Percentiles rank a stretch among this genome's conserved stretches.
These are phyloP conservation scores for Hypoxylon trugodes DNA, from an alignment of 495 filamentous ascomycete genomes.

Conservation along the genomic window DNA sequence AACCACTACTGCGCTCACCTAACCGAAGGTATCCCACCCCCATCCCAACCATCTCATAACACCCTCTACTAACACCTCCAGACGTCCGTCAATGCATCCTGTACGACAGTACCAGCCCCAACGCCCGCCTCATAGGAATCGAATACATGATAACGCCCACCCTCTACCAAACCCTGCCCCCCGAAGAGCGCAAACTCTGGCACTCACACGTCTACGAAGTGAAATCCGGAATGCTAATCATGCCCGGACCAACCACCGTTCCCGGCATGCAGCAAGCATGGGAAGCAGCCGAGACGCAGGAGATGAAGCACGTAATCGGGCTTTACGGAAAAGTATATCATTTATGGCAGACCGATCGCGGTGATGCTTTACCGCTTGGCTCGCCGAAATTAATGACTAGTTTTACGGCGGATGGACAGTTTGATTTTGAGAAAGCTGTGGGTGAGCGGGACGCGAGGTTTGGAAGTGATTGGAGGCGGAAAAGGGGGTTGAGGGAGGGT, in stretches of 20 bases:
- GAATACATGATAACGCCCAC: slow-evolving; percentile 90
- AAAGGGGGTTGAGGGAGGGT: slow-evolving; percentile 68
- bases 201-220: slow-evolving; percentile 88
- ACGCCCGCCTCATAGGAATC: slow-evolving; percentile 81
- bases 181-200: slow-evolving; percentile 76
- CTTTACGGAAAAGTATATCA: slow-evolving; percentile 93
- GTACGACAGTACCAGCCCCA: slow-evolving; percentile 72
- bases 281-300: slow-evolving; percentile 79
- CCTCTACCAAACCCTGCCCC: slow-evolving; percentile 70
- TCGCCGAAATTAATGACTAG: slow-evolving; percentile 81
- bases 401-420: slow-evolving; percentile 65
- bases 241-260: slow-evolving; percentile 69
- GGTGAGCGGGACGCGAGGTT: slow-evolving; percentile 72
- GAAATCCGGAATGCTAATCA: slow-evolving; percentile 84
- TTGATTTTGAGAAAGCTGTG: slow-evolving; percentile 66
- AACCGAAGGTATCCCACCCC: slow-evolving; percentile 61
- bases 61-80: slow-evolving; percentile 21
- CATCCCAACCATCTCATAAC: background rate
- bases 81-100: slow-evolving; percentile 81
- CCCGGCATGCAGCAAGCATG: slow-evolving; percentile 64
- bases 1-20: slow-evolving; percentile 89
- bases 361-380: slow-evolving; percentile 77
- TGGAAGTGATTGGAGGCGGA: slow-evolving; percentile 65
- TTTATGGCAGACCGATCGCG: slow-evolving; percentile 87
- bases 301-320: slow-evolving; percentile 76